Conservation (phyloP, 2,329 filamentous ascomycete genomes). For the Lasiodiplodia hormozganensis region DNA sequence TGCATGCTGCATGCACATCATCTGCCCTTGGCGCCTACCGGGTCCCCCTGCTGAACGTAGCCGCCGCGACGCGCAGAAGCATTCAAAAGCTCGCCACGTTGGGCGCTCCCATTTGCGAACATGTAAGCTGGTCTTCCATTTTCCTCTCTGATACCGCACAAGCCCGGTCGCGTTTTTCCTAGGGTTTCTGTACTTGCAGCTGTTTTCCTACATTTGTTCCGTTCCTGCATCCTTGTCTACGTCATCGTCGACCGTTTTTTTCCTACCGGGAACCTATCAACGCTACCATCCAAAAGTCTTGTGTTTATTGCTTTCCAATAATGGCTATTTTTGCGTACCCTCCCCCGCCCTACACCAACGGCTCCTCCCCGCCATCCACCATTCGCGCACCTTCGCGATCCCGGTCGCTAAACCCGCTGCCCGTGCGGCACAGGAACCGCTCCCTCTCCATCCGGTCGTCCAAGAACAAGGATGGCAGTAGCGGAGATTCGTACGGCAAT, state of each 20-base stretch:
- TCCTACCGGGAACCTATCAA: not conserved
- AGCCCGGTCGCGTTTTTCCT: not conserved
- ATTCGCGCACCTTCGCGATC: constrained; percentile 36
- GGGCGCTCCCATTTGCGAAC: constrained; percentile 25
- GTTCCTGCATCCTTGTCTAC: constrained; percentile 3
- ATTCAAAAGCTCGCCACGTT: constrained; percentile 11
- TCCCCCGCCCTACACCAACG: constrained; percentile 38
- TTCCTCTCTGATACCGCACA: constrained; percentile 19
- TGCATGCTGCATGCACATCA: constrained; percentile 23
- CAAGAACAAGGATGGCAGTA: constrained; percentile 47
- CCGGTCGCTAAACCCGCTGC: constrained; percentile 42
- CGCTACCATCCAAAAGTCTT: constrained; percentile 16
- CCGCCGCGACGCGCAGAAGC: not conserved
- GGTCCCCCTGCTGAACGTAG: constrained; percentile 9
- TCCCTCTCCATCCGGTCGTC: constrained; percentile 74
- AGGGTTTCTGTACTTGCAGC: constrained; percentile 15
- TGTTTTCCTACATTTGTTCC: constrained; percentile 24
- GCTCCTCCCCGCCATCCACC: constrained; percentile 32
- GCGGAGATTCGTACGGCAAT: not conserved
- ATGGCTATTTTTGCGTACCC: constrained; percentile 40
- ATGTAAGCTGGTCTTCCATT: constrained; percentile 46
- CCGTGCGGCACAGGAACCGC: constrained; percentile 65
- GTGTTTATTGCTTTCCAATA: constrained; percentile 15
- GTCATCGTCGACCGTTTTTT: constrained; percentile 18
- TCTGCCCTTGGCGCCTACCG: constrained; percentile 24